Base-by-base conservation (phyloP, 2,329 filamentous ascomycete species). In the Colletotrichum liriopes region DNA sequence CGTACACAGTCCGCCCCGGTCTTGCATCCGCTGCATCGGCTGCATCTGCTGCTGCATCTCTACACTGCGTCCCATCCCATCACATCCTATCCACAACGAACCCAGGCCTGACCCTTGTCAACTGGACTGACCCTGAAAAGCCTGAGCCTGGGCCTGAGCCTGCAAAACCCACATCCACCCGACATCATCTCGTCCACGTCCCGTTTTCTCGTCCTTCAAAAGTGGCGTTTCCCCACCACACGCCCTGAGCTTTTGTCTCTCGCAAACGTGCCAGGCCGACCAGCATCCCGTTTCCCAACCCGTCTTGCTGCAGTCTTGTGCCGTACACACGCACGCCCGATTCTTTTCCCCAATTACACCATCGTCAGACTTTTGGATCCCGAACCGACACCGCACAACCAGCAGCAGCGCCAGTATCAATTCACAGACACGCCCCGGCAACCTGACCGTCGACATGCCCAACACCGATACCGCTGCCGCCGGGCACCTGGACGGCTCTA, bases 381-480 rank as follows among this genome's bases (percentile, higher is more conserved):
- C n/a, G 12, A 58, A n/a, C 64, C 37, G n/a, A 49, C 55, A 29
- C 39, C 58, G 26, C 54, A 37, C 29, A 32, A 32, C 29, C 29
- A 32, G 4, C 29, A 32, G 23, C 55, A 51, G n/a, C 37, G 20
- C 32, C 23, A 63, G 16, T 58, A 23, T 35, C 35, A 39, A 39
- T 39, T 39, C 54, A n/a, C 37, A 58, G 43, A 52, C 20, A 65
- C 51, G 47, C 45, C 61, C 64, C 55, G 61, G 52, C 60, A 49
- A 58, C 35, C 23, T 49, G 43, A 64, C 45, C 49, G 41, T 39
- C 62, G 67, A 54, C 71, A 76, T 75, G 72, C 76, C 76, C 69
- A 70, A 73, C 45, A 75, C 75, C 75, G 75, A 76, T 62, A 73
- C 65, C 47, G 71, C 72, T 51, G 65, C 65, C 56, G 58, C 37